phyloP scores from a whole-genome alignment of 257 asterid species.

The Solanum rostratum region DNA sequence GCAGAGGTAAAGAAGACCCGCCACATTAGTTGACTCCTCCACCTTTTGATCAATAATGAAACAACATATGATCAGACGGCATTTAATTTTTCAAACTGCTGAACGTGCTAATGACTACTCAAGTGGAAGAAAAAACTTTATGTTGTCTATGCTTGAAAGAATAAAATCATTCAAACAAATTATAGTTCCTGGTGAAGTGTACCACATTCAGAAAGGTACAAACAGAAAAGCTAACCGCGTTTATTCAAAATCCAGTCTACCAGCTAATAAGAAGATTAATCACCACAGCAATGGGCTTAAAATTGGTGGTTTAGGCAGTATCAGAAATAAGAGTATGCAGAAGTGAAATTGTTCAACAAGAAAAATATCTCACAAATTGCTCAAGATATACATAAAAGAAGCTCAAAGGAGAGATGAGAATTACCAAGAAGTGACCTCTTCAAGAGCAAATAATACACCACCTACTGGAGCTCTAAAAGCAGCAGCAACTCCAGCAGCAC shows the following conservation, averaged over 20 bases:
- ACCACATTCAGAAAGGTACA: neutral
- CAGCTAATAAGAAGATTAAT: neutral
- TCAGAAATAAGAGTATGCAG: neutral
- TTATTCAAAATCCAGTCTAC: neutral
- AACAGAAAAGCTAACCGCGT: neutral
- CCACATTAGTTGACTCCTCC: conserved; percentile 99
- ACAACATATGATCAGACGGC: neutral
- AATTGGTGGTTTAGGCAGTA: neutral
- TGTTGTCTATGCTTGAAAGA: neutral
- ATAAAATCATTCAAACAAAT: neutral
- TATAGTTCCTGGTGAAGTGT: neutral
- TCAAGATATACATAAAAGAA: neutral
- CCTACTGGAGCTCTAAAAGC: conserved; percentile 99
- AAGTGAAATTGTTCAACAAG: neutral
- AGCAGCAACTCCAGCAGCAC: conserved; percentile 99
- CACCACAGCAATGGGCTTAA: neutral
- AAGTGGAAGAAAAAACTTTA: neutral
- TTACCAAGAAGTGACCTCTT: conserved; percentile 99
- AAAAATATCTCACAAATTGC: neutral
- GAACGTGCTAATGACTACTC: neutral
- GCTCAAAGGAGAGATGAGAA: conserved; percentile 4
- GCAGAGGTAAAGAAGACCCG: conserved; percentile 98
- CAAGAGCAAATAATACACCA: conserved; percentile 94
- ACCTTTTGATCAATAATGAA: conserved; percentile 40
- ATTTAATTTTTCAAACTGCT: neutral